Percentiles rank a stretch among this genome's conserved stretches.
phyloP scores from a whole-genome alignment of 1,139 yeast genomes.

The Yamadazyma sp. region DNA sequence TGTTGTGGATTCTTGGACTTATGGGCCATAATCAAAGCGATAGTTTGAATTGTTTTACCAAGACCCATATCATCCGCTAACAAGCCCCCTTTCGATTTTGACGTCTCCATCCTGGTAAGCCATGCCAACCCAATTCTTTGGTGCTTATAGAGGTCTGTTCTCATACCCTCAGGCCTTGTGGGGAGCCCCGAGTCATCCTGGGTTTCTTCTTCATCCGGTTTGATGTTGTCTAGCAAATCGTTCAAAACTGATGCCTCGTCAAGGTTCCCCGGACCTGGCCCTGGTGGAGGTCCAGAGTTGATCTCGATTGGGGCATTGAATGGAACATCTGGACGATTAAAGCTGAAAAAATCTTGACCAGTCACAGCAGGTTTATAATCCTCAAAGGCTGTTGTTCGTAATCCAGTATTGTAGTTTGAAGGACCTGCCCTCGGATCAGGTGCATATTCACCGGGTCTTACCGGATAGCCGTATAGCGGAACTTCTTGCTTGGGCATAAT shows the following conservation, averaged over 20 bases:
- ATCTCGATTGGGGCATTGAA: not conserved
- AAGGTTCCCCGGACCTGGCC: not conserved
- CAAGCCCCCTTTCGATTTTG: conserved; percentile 67
- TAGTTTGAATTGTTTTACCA: conserved; percentile 85
- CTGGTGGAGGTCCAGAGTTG: not conserved
- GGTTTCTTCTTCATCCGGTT: conserved; percentile 52
- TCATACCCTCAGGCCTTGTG: conserved; percentile 68
- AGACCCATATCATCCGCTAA: conserved; percentile 95
- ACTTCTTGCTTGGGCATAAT: not conserved
- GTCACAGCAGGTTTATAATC: not conserved
- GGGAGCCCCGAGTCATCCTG: conserved; percentile 42
- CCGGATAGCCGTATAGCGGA: not conserved
- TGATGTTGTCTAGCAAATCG: conserved; percentile 59
- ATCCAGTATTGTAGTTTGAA: not conserved
- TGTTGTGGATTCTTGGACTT: conserved; percentile 33
- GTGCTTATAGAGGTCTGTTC: conserved; percentile 71
- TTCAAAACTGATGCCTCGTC: conserved; percentile 9
- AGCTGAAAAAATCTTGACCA: not conserved
- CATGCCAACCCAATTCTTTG: conserved; percentile 85
- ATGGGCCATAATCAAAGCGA: conserved; percentile 65
- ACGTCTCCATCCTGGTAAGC: conserved; percentile 69
- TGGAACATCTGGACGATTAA: not conserved
- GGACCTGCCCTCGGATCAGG: too few relatives aligned
- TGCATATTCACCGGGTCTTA: not conserved
- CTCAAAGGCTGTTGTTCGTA: not conserved